Evolutionary conservation across 2,329 filamentous ascomycete genomes (phyloP), one percentile per base, ranked within the genome.

Genomic region (Dactylellina haptotyla): DNA sequence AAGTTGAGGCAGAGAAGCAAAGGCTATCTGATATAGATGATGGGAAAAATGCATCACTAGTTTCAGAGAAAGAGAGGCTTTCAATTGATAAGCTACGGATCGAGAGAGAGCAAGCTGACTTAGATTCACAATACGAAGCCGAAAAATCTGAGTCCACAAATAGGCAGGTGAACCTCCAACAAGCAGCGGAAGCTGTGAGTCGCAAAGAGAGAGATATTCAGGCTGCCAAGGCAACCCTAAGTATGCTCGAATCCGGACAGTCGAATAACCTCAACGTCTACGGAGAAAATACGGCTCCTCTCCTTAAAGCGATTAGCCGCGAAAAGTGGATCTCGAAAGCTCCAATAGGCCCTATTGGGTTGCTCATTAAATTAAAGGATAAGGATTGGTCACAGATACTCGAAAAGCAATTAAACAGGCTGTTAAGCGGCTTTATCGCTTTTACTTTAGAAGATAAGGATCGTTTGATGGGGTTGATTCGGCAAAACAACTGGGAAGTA

Each of bases 271-370:
- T 75, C 8, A 26, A 18, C 16, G 48, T 32, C 4, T 75, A 75
- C 30, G 70, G 70, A 3, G 14, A 25, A 12, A 62, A 85, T 41
- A 86, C 96, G 77, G 83, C 85, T 0, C 81, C 83, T 1, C 85
- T 97, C 2, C 81, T 96, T 4, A 84, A 82, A 59, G 85, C 85
- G n/a, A 91, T 98, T 73, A 84, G 87, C 4, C 82, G 83, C n/a
- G 91, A 96, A 66, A 80, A 75, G 1, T 84, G 88, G 0, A 98
- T 96, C 79, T 82, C 84, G 23, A 83, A 86, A 45, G 89, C 86
- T 75, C 95, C 95, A 1, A 84, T 98, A 32, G 95, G 95, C 0
- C 95, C 95, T 0, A 83, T 98, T 12, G 95, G 93, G 28, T 83
- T 88, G 23, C 87, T 95, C 78, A 85, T 99, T 57, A 88, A 88